These are phyloP conservation scores for Nectriaceae sp. DNA, from an alignment of 2,329 filamentous ascomycete species.

Conservation along the genomic window DNA sequence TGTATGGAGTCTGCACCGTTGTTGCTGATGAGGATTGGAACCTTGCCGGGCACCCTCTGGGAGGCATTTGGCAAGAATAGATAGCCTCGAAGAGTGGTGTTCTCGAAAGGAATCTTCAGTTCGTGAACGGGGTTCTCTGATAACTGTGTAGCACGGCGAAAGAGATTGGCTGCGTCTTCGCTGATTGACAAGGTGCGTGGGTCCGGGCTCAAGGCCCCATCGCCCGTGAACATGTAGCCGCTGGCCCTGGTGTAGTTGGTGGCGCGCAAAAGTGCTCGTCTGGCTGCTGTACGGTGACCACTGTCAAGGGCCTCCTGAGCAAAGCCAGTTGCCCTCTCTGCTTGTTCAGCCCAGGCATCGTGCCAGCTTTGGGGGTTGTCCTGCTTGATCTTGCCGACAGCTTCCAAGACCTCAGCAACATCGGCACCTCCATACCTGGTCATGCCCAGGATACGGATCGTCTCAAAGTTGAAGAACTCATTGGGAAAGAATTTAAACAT, in stretches of 20 bases:
- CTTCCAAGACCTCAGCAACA: slow-evolving; percentile 41
- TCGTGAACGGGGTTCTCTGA: slow-evolving; percentile 21
- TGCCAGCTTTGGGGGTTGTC: slow-evolving; percentile 43
- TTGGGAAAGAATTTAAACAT: slow-evolving; percentile 35
- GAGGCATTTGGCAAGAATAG: slow-evolving; percentile 35
- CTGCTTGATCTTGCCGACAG: slow-evolving; percentile 37
- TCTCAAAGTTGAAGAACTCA: slow-evolving; percentile 46
- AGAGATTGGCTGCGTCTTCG: slow-evolving; percentile 28
- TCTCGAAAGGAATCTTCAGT: slow-evolving; percentile 43
- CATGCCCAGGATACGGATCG: slow-evolving; percentile 40
- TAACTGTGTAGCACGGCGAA: slow-evolving; percentile 27
- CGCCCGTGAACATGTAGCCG: slow-evolving; percentile 31
- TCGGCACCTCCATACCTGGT: slow-evolving; percentile 39
- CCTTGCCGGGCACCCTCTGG: slow-evolving; percentile 27
- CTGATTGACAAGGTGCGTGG: slow-evolving; percentile 28
- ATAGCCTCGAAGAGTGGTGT: slow-evolving; percentile 36
- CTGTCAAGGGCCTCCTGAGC: slow-evolving; percentile 33
- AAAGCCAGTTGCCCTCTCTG: slow-evolving; percentile 33
- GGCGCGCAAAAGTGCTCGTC: slow-evolving; percentile 40
- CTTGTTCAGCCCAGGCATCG: slow-evolving; percentile 33
- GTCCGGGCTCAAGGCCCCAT: slow-evolving; percentile 18
- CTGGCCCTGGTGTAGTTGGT: slow-evolving; percentile 42
- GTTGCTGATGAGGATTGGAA: slow-evolving; percentile 37
- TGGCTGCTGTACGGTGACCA: slow-evolving; percentile 34
- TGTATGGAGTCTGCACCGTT: slow-evolving; percentile 39